Conservation (phyloP, 345 rosid genomes). For the Boechera retrofracta region DNA sequence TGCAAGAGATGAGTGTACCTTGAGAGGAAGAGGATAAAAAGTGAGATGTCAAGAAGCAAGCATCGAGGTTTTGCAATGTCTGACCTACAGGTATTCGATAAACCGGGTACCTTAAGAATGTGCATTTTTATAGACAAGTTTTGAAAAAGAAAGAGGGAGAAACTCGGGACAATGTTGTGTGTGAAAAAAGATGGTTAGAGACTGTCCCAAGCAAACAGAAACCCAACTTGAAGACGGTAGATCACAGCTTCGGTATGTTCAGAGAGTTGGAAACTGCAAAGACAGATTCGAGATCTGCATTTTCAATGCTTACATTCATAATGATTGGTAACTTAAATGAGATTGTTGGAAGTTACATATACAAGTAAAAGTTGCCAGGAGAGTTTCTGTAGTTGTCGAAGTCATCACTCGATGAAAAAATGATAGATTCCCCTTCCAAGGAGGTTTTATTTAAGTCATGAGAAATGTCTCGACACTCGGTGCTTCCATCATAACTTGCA, state of each 20-base stretch:
- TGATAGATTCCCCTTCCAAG: too few species aligned
- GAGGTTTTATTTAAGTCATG: too few species aligned
- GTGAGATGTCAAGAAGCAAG: conserved; percentile 71
- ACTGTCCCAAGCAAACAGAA: conserved; percentile 58
- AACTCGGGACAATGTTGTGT: not conserved
- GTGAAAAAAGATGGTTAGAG: not conserved
- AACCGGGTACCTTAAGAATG: conserved; percentile 54
- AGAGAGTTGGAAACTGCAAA: conserved; percentile 46
- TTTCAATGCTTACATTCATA: not conserved
- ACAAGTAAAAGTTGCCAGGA: not conserved
- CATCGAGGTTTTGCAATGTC: conserved; percentile 61
- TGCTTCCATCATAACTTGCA: too few species aligned
- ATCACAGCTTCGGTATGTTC: conserved; percentile 37
- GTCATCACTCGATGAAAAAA: too few species aligned
- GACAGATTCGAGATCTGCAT: conserved; percentile 55
- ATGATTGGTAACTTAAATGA: not conserved
- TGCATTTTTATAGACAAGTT: not conserved
- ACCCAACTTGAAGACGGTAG: conserved; percentile 62
- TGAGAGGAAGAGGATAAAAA: not conserved
- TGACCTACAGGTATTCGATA: conserved; percentile 69
- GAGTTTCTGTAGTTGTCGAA: not conserved
- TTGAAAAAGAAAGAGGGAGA: not conserved
- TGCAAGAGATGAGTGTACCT: too few species aligned
- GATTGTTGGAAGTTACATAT: not conserved
- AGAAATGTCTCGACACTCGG: too few species aligned